Base-by-base conservation (phyloP, 495 filamentous ascomycete genomes). In the Penicillium mononematosum region DNA sequence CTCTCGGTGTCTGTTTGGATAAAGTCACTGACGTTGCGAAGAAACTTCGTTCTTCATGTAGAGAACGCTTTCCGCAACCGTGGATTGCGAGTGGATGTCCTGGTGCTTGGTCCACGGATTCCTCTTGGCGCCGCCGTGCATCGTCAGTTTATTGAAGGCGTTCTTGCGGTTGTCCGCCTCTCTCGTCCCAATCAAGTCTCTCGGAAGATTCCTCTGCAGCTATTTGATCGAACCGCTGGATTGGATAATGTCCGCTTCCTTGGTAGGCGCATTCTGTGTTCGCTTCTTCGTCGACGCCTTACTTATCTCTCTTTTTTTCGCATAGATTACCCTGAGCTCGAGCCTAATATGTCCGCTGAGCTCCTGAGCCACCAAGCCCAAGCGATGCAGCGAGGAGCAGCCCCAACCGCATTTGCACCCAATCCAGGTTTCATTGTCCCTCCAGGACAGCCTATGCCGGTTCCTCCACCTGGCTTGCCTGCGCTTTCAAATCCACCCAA, bases 81-180 rank as follows among this genome's bases (percentile, higher is more conserved):
- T 49, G 85, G 85, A 11, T 70, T 98, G 36, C 87, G 80, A 48
- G 85, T 85, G 9, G 88, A 94, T 62, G 82, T 90, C 12, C 82
- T 96, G 65, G 85, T 86, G 27, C 75, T 96, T 12, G 84, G 82
- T 41, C 88, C 91, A n/a, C 84, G 90, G 22, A 84, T 96, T 32
- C 81, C 86, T 31, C 83, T 92, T 38, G 82, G 83, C 41, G 84
- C 86, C 2, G 85, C 96, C 11, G 81, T 98, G 47, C 85, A 89
- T 58, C 83, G 91, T 53, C 92, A 96, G 68, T 88, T 94, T 41
- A 67, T 90, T 27, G 93, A 97, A 71, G 92, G 94, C 20, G 94
- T 98, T 14, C 84, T 86, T 44, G 94, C 88, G 22, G 87, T 97
- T 20, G 84, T 88, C 16, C 86, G 89, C 54, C 82, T 98, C 16